A percentile compares a stretch with the other conserved stretches of the same genome.
Evolutionary conservation across 345 rosid species (phyloP).

Genomic region (Eutrema japonicum): DNA sequence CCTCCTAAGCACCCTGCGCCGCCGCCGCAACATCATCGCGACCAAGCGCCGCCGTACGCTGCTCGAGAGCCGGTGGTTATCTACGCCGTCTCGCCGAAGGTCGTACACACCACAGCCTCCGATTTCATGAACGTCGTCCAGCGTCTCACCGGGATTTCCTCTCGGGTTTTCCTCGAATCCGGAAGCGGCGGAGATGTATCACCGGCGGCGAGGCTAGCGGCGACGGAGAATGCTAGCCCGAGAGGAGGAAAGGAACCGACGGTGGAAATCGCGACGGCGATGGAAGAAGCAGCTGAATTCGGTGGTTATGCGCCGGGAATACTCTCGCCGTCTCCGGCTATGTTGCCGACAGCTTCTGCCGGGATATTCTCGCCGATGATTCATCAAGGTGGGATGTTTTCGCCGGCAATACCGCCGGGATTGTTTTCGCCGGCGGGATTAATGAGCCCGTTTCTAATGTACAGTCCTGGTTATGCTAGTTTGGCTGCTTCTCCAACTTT

Average conservation of each 20-base stretch:
- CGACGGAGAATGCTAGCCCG: conserved; percentile 70
- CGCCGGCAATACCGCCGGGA: conserved; percentile 51
- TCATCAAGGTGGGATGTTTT: conserved; percentile 36
- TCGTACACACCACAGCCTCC: conserved; percentile 65
- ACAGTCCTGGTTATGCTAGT: conserved; percentile 53
- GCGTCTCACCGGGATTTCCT: conserved; percentile 78
- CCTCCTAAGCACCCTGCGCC: conserved; percentile 61
- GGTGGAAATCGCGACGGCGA: conserved; percentile 22
- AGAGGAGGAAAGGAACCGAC: conserved; percentile 48
- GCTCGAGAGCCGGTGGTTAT: conserved; percentile 62
- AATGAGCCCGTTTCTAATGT: conserved; percentile 52
- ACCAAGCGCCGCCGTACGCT: conserved; percentile 30
- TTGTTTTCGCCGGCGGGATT: conserved; percentile 60
- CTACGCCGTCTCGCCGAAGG: conserved; percentile 82
- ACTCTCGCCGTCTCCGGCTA: conserved; percentile 74
- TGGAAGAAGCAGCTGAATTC: conserved; percentile 44
- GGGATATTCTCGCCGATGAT: conserved; percentile 62
- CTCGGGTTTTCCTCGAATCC: conserved; percentile 49
- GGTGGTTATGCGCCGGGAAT: conserved; percentile 62
- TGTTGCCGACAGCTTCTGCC: conserved; percentile 51
- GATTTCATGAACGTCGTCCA: conserved; percentile 87
- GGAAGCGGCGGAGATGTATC: conserved; percentile 57
- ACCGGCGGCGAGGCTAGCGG: conserved; percentile 84
- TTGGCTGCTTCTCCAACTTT: conserved; percentile 57
- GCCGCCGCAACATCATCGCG: conserved; percentile 29